These are phyloP conservation scores for Magnolia kwangsiensis DNA, from an alignment of 164 flowering plant genomes.

Conservation along the genomic window DNA sequence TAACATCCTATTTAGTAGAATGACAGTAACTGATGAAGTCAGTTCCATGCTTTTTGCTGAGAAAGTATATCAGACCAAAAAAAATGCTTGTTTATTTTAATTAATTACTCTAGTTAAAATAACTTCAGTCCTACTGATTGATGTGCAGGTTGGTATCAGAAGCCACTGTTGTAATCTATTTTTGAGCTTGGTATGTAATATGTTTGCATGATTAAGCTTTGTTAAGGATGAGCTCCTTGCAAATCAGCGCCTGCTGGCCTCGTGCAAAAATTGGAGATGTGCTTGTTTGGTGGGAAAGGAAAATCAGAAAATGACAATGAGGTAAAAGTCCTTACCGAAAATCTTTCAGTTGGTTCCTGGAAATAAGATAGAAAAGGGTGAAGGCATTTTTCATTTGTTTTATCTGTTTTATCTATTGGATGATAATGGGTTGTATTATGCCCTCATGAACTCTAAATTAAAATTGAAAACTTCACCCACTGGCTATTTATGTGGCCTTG, in stretches of 20 bases:
- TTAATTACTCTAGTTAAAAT: no score
- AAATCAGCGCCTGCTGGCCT: conserved; percentile 26
- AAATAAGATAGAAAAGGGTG: no score
- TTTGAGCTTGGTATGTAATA: not conserved
- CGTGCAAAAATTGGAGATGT: conserved; percentile 19
- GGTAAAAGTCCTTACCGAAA: conserved; percentile 25
- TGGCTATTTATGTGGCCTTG: not conserved
- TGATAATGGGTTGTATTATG: no score
- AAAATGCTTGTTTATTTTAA: no score
- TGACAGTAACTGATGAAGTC: no score
- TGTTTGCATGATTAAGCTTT: conserved; percentile 3
- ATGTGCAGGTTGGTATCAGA: not conserved
- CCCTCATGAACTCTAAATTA: no score
- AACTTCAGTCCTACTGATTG: not conserved
- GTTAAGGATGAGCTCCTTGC: conserved; percentile 35
- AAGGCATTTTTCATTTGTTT: not conserved
- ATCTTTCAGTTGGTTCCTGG: not conserved
- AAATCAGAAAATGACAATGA: conserved; percentile 36
- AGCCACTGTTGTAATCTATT: not conserved
- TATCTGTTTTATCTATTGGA: not conserved
- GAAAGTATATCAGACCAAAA: no score
- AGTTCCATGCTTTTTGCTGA: no score
- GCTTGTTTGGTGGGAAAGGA: conserved; percentile 56
- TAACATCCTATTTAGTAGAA: no score
- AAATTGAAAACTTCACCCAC: not conserved